phyloP scores from a whole-genome alignment of 768 basidiomycete species.

The Lentinula lateritia region DNA sequence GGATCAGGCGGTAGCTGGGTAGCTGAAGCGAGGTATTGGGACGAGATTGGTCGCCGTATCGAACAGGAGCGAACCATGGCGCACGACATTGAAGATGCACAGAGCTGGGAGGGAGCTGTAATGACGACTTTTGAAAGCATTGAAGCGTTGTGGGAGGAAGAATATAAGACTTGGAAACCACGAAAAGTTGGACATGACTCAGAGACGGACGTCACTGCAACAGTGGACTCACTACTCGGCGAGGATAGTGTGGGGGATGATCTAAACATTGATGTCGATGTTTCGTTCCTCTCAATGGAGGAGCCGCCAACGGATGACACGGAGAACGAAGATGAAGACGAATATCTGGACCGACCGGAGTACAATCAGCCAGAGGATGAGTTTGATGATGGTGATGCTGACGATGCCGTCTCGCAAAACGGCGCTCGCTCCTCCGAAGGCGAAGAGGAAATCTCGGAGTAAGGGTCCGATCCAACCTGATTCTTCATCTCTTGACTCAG shows the following conservation, averaged over 20 bases:
- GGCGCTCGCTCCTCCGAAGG: slow-evolving; percentile 8
- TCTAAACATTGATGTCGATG: slow-evolving; percentile 42
- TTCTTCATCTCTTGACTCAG: background rate
- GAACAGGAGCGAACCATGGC: slow-evolving; percentile 32
- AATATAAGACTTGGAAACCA: slow-evolving; percentile 56
- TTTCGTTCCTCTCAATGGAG: slow-evolving; percentile 43
- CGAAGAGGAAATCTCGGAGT: slow-evolving; percentile 6
- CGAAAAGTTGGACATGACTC: slow-evolving; percentile 1
- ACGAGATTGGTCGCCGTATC: slow-evolving; percentile 60
- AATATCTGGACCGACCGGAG: slow-evolving; percentile 9
- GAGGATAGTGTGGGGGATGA: slow-evolving; percentile 17
- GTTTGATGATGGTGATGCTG: slow-evolving; percentile 25
- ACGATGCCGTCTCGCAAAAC: slow-evolving; percentile 7
- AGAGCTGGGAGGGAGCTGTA: slow-evolving; percentile 66
- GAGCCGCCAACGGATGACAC: slow-evolving; percentile 29
- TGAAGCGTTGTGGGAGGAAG: slow-evolving; percentile 76
- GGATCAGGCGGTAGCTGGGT: slow-evolving; percentile 59
- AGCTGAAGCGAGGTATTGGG: slow-evolving; percentile 72
- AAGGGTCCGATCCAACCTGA: background rate
- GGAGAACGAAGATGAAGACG: slow-evolving; percentile 19
- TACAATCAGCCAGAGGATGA: slow-evolving; percentile 19
- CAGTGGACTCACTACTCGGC: background rate
- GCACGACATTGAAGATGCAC: slow-evolving; percentile 8
- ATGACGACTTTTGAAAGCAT: slow-evolving; percentile 90
- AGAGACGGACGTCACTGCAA: background rate